phyloP scores from a whole-genome alignment of 179 eudicot species.

The Silene vulgaris region DNA sequence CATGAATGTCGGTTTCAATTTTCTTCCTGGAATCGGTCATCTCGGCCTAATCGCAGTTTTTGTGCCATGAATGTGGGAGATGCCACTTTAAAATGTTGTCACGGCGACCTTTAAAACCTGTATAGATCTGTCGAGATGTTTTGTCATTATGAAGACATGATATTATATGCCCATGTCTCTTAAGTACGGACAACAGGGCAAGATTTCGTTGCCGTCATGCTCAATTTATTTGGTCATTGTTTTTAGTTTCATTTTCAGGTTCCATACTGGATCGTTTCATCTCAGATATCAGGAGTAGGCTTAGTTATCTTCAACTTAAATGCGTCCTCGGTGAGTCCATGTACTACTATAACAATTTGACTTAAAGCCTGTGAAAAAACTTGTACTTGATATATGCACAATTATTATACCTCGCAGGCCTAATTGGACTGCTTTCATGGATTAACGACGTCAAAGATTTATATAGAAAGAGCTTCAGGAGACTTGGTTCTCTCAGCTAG shows the following conservation, averaged over 20 bases:
- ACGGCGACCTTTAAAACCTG: background rate
- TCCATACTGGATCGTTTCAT: constrained; percentile 14
- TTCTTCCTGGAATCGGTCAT: too few relatives aligned
- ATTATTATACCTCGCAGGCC: constrained; percentile 28
- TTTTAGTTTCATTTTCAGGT: constrained; percentile 29
- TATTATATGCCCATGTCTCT: background rate
- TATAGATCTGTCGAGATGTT: too few relatives aligned
- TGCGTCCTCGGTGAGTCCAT: constrained; percentile 45
- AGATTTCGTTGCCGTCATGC: background rate
- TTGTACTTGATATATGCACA: background rate
- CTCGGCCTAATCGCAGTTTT: too few relatives aligned
- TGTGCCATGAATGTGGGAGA: too few relatives aligned
- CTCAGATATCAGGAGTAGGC: constrained; percentile 30
- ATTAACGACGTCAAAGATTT: constrained; percentile 30
- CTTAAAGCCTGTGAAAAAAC: too few relatives aligned
- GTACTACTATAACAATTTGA: background rate
- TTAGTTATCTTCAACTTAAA: constrained; percentile 41
- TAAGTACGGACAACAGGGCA: background rate
- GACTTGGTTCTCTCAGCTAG: constrained; percentile 7
- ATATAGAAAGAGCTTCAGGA: constrained; percentile 18
- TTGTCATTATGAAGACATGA: too few relatives aligned
- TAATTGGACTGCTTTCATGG: constrained; percentile 46
- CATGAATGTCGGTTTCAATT: background rate
- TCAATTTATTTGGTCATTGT: background rate
- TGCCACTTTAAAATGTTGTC: background rate